Evolutionary conservation across 257 asterid species (phyloP), one percentile per base, ranked within the genome.

Genomic region (Primulina huaijiensis): DNA sequence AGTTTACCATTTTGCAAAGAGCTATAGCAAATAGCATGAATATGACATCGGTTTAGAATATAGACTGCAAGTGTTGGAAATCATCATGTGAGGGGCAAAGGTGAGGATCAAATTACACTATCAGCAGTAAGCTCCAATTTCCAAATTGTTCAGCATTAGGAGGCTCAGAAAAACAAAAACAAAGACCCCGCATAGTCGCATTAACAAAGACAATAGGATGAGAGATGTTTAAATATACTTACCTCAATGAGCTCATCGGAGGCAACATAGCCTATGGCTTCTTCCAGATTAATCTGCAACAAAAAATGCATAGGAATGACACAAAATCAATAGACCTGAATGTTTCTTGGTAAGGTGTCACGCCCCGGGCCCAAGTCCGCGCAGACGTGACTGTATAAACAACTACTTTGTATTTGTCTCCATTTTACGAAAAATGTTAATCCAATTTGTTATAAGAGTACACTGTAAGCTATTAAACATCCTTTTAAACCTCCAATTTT

Each of bases 221-320:
- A 27, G 8, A 27, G 52, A 52, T 33, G 30, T 12, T 2, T 3
- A 40, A 68, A 60, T 52, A 43, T 40, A 46, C 58, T 12, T 80
- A 89, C 99, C 99, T 94, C 99, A 68, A 94, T 94, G 60, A 94
- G 99, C 81, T 94, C 99, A 69, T 91, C 96, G 1, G 96, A 79
- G 52, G 97, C 99, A 74, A 94, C 99, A 50, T 91, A 91, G 64
- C 97, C 99, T 70, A 91, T 94, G 55, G 99, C 99, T 83, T 94
- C 99, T 79, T 94, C 99, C 8, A 94, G 95, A 43, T 86, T 80
- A 76, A 94, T 88, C 99, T 94, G 89, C 84, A 76, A 70, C 65
- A 60, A 11, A 37, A 78, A 76, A 71, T 11, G 43, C 4, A 64
- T 46, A 20, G 50, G 25, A 69, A 57, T 2, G 14, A 55, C 23